phyloP scores from a whole-genome alignment of 2,329 filamentous ascomycete species.

The Cryphonectria naterciae region DNA sequence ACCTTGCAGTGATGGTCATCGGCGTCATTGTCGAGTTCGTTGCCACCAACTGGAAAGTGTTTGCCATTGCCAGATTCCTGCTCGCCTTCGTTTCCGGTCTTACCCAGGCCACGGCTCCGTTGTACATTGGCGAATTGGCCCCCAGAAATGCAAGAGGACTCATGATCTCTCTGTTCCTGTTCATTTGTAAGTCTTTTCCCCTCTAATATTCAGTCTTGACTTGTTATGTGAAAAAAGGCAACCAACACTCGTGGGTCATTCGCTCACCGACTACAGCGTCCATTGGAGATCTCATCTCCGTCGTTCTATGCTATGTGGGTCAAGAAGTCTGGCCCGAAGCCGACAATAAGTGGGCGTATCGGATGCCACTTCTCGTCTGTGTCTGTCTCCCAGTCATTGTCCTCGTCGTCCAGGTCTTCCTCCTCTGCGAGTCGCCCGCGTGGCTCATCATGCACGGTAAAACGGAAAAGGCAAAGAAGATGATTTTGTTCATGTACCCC shows the following conservation, averaged over 20 bases:
- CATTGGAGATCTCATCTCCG: slow-evolving; percentile 7
- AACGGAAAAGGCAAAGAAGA: slow-evolving; percentile 4
- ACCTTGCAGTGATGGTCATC: slow-evolving; percentile 9
- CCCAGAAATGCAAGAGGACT: slow-evolving; percentile 4
- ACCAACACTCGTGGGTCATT: too few relatives aligned
- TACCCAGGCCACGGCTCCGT: slow-evolving; percentile 8
- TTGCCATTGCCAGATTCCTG: slow-evolving; percentile 8
- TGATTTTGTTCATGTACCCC: slow-evolving; percentile 6
- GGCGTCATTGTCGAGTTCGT: slow-evolving; percentile 9
- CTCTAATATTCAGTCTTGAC: not conserved
- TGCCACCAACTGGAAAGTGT: slow-evolving; percentile 10
- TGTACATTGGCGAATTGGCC: slow-evolving; percentile 13
- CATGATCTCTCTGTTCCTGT: slow-evolving; percentile 10
- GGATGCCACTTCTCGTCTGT: slow-evolving; percentile 13
- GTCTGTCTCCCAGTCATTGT: slow-evolving; percentile 8
- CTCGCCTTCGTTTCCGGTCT: slow-evolving; percentile 12
- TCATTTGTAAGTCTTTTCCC: not conserved
- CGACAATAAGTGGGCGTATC: slow-evolving; percentile 9
- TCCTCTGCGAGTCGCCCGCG: slow-evolving; percentile 9
- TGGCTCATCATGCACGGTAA: slow-evolving; percentile 14
- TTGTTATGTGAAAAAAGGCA: not conserved
- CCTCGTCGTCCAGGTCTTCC: not conserved
- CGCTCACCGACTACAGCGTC: not conserved
- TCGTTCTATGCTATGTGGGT: slow-evolving; percentile 8
- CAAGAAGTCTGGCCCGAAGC: slow-evolving; percentile 11